Percentiles rank a stretch among this genome's conserved stretches.
phyloP scores from a whole-genome alignment of 768 basidiomycete species.

The Calocybe gangraenosa region DNA sequence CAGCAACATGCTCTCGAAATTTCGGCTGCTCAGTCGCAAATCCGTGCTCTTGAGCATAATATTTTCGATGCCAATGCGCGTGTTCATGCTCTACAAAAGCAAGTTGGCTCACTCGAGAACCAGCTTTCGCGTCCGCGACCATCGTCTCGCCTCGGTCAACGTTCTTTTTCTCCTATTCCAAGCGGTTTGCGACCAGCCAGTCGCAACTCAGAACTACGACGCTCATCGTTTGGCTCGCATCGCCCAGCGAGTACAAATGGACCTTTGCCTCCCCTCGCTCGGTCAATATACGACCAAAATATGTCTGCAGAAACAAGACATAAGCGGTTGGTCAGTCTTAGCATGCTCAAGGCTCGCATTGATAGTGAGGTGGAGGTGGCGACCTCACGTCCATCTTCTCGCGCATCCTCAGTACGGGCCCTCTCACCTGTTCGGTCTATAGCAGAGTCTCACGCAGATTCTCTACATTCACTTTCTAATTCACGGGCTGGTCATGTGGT shows the following conservation, averaged over 20 bases:
- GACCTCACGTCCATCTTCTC: constrained; percentile 41
- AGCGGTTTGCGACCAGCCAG: constrained; percentile 44
- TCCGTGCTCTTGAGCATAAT: constrained; percentile 69
- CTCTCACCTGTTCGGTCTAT: constrained; percentile 51
- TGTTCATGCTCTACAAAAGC: constrained; percentile 65
- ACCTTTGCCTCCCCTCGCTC: constrained; percentile 36
- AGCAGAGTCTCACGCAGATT: constrained; percentile 21
- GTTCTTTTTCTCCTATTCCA: constrained; percentile 43
- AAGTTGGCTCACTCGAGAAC: constrained; percentile 60
- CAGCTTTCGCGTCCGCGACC: constrained; percentile 51
- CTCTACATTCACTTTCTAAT: constrained; percentile 19
- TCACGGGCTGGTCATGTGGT: constrained; percentile 17
- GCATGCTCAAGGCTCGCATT: constrained; percentile 89
- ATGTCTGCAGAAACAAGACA: constrained; percentile 74
- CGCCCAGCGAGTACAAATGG: constrained; percentile 29
- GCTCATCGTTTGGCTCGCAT: constrained; percentile 36
- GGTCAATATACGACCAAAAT: constrained; percentile 63
- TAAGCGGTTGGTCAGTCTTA: constrained; percentile 78
- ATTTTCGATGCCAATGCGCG: constrained; percentile 72
- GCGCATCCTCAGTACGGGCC: constrained; percentile 27
- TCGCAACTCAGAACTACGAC: constrained; percentile 32
- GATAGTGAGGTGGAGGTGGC: constrained; percentile 66
- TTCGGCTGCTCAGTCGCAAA: constrained; percentile 74
- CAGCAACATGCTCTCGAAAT: constrained; percentile 81
- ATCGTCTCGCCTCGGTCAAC: constrained; percentile 34